phyloP scores from a whole-genome alignment of 2,329 filamentous ascomycete genomes.

The Blumeria graminis region DNA sequence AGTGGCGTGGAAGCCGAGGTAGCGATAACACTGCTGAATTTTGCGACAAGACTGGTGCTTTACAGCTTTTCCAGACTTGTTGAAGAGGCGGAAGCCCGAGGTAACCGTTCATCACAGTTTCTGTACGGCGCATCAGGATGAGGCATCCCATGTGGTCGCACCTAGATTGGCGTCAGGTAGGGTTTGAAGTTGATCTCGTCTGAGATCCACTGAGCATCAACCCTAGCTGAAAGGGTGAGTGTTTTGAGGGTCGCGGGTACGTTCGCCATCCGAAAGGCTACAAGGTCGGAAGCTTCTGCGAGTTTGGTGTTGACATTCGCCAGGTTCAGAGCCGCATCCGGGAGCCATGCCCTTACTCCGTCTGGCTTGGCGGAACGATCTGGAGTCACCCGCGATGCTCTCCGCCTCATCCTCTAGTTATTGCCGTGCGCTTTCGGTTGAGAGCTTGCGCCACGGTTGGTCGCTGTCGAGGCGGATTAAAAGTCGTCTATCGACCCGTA shows the following conservation, averaged over 20 bases:
- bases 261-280: neutral
- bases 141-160: neutral
- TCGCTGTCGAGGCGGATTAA: no score
- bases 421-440: neutral
- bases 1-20: neutral
- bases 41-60: neutral
- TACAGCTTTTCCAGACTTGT: neutral
- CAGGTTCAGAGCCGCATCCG: neutral
- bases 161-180: neutral
- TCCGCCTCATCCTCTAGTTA: no score
- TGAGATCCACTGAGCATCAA: neutral
- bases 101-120: no score
- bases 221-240: neutral
- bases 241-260: neutral
- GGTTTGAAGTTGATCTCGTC: neutral
- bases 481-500: no score
- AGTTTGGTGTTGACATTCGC: neutral
- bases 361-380: neutral
- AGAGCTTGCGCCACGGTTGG: neutral
- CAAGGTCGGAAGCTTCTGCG: neutral
- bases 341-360: neutral
- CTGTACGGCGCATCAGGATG: neutral
- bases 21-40: neutral
- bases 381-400: neutral
- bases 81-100: no score